A percentile compares a stretch with the other conserved stretches of the same genome.
Evolutionary conservation across 1,284 basidiomycete species (phyloP).

Genomic region (Ganoderma sp.): DNA sequence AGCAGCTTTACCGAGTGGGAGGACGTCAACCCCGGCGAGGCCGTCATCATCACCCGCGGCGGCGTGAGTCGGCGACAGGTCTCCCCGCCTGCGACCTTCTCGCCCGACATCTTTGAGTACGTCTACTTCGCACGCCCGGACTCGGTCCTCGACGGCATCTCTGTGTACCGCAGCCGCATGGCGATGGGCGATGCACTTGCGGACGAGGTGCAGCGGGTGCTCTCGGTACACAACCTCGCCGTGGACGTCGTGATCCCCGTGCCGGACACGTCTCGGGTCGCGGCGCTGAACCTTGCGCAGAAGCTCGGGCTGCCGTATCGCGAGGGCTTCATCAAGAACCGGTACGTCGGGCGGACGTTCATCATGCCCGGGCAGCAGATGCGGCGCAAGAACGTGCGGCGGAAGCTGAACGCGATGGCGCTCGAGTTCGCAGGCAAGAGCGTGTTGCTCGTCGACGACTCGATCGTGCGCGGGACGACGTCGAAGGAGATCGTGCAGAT

Average conservation of each 20-base stretch:
- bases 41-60: conserved; percentile 90
- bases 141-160: conserved; percentile 96
- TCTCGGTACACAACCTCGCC: conserved; percentile 70
- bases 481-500: conserved; percentile 99
- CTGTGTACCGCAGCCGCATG: conserved; percentile 97
- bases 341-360: conserved; percentile 98
- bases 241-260: conserved; percentile 98
- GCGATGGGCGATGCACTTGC: conserved; percentile 99
- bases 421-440: conserved; percentile 94
- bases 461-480: conserved; percentile 98
- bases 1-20: conserved; percentile 91
- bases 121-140: conserved; percentile 99
- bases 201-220: conserved; percentile 80
- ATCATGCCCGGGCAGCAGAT: conserved; percentile 99
- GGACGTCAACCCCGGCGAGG: conserved; percentile 96
- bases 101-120: conserved; percentile 99
- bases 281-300: conserved; percentile 95
- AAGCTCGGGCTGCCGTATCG: conserved; percentile 91
- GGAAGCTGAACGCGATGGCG: conserved; percentile 99
- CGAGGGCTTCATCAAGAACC: conserved; percentile 99
- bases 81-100: conserved; percentile 73
- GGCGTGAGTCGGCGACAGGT: conserved; percentile 79
- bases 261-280: conserved; percentile 96
- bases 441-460: conserved; percentile 97
- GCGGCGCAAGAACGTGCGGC: conserved; percentile 92